Conservation (phyloP, 495 filamentous ascomycete genomes). For the Penicillium desertorum region DNA sequence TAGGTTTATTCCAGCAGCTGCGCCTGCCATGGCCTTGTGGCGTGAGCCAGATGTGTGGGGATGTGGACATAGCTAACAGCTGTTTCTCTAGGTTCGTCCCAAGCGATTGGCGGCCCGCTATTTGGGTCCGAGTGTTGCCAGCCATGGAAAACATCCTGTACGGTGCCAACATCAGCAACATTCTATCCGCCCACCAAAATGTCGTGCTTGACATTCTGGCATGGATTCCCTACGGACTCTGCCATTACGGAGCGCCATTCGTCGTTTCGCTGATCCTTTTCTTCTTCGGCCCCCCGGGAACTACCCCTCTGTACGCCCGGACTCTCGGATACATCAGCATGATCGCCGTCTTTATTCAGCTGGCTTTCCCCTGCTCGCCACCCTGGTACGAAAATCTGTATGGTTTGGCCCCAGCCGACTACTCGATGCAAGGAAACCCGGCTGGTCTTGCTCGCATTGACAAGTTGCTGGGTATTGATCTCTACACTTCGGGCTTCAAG, state of each 20-base stretch:
- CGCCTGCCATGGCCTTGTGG: slow-evolving; percentile 5
- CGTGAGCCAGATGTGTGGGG: slow-evolving; percentile 1
- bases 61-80: slow-evolving; percentile 19
- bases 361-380: slow-evolving; percentile 87
- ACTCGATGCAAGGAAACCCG: slow-evolving; percentile 82
- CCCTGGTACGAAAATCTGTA: slow-evolving; percentile 95
- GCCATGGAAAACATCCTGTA: slow-evolving; percentile 97
- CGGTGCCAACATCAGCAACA: slow-evolving; percentile 92
- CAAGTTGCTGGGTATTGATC: slow-evolving; percentile 79
- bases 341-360: slow-evolving; percentile 77
- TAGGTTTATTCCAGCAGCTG: slow-evolving; percentile 9
- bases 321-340: slow-evolving; percentile 93
- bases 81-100: slow-evolving; percentile 68
- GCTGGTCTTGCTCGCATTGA: slow-evolving; percentile 89
- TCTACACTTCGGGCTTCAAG: slow-evolving; percentile 88
- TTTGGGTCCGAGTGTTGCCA: slow-evolving; percentile 91
- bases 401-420: slow-evolving; percentile 85
- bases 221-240: slow-evolving; percentile 89
- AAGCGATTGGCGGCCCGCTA: slow-evolving; percentile 78
- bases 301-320: slow-evolving; percentile 76
- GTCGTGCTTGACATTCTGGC: slow-evolving; percentile 80
- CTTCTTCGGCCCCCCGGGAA: slow-evolving; percentile 82
- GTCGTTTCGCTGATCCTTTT: slow-evolving; percentile 77
- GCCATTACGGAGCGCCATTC: slow-evolving; percentile 80
- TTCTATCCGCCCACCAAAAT: slow-evolving; percentile 83